Evolutionary conservation across 192 early-diverging fungal species (phyloP), one percentile per base, ranked within the genome.

Genomic region (Tieghemiomyces parasiticus): DNA sequence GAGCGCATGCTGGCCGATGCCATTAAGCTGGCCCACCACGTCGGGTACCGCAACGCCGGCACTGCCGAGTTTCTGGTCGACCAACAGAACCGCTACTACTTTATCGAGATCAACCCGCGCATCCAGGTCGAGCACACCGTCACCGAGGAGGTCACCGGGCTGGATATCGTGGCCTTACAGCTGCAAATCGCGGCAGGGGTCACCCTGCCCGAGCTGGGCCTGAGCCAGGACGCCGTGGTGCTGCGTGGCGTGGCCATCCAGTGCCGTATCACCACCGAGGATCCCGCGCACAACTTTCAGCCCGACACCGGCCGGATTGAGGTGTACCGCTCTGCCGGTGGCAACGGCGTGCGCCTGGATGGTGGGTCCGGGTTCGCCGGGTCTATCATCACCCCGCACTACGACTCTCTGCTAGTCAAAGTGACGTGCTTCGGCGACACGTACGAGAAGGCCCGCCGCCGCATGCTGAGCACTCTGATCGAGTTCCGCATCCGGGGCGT

Each of bases 71-170:
- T 95, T 77, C 79, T 98, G 61, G 90, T 95, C 0, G 93, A 95
- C 67, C 62, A 70, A 50, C 77, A 91, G 59, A 82, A 86, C 64
- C 79, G 80, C 49, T 84, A 93, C 75, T 98, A 95, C 80, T 98
- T 98, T 62, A 93, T 98, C 59, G 95, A 98, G 74, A 90, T 95
- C 65, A 95, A 98, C 69, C 92, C 95, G 50, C 83, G 95, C 72
- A 89, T 97, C 59, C 95, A 98, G 74, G 95, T 98, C 29, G 95
- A 98, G 74, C 95, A 98, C 72, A 91, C 91, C 33, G 90, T 95
- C 42, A 95, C 95, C 50, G 95, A 98, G 75, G 91, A 95, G 72
- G 83, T 95, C 54, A 94, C 93, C 20, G 95, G 95, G 30, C 79
- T 98, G 45, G 93, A 98, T 67, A 79, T 98, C 55, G 87, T 95